phyloP scores from a whole-genome alignment of 2,329 filamentous ascomycete species.

The Cercospora sesami region DNA sequence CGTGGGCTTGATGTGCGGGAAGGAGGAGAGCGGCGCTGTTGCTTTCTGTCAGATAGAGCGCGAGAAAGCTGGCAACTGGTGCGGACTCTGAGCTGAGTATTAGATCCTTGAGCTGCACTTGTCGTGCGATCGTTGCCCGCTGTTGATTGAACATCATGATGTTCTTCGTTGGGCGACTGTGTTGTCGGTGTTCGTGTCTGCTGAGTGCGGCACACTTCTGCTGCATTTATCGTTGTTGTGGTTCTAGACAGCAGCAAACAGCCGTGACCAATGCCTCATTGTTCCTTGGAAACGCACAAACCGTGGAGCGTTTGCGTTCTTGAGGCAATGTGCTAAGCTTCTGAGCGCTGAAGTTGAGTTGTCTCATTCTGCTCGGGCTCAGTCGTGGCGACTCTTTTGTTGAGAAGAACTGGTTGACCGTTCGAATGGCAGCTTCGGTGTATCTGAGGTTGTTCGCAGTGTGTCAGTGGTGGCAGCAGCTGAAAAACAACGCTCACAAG shows the following conservation, averaged over 20 bases:
- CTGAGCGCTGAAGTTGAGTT: neutral
- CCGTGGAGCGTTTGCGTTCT: neutral
- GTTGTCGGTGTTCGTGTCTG: neutral
- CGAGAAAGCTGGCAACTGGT: neutral
- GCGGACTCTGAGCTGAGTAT: neutral
- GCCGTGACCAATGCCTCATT: neutral
- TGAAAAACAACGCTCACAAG: neutral
- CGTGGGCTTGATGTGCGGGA: neutral
- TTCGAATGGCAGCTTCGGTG: neutral
- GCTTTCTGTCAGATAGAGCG: neutral
- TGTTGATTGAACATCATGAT: neutral
- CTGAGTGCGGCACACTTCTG: neutral
- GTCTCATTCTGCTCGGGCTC: neutral
- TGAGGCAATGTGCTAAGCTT: no score
- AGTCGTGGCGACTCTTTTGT: neutral
- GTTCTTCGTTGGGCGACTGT: neutral
- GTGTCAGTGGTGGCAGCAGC: neutral
- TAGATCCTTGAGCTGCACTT: neutral
- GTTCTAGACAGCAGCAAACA: neutral
- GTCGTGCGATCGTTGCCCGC: neutral
- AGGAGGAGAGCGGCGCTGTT: neutral
- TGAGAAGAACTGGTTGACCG: neutral
- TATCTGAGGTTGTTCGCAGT: no score
- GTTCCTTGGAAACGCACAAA: neutral
- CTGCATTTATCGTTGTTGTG: neutral